Percentiles rank a stretch among this genome's conserved stretches.
phyloP scores from a whole-genome alignment of 2,329 filamentous ascomycete species.

The Aaosphaeria pasadenensis region DNA sequence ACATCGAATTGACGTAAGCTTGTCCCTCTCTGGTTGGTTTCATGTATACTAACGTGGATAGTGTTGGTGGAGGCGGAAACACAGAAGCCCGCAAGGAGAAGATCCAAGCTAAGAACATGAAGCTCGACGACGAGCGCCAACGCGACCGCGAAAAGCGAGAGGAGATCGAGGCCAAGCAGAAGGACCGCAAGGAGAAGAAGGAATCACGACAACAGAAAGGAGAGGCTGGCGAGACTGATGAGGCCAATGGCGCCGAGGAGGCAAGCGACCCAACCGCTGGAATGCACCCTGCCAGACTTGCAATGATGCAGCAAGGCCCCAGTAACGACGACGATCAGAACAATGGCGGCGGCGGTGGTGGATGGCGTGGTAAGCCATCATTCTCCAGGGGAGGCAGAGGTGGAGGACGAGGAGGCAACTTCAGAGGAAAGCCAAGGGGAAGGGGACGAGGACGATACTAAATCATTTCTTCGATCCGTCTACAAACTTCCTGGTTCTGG shows the following conservation, averaged over 20 bases:
- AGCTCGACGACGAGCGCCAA: slow-evolving; percentile 68
- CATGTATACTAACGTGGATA: slow-evolving; percentile 28
- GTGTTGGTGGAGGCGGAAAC: slow-evolving; percentile 82
- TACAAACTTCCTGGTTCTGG: too few relatives aligned
- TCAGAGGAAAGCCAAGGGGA: background rate
- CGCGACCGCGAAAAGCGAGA: slow-evolving; percentile 48
- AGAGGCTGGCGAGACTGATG: slow-evolving; percentile 7
- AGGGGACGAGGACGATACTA: background rate
- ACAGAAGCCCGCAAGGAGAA: slow-evolving; percentile 69
- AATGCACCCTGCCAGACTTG: slow-evolving; percentile 38
- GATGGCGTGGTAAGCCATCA: background rate
- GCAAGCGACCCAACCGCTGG: slow-evolving; percentile 17
- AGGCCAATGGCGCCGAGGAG: slow-evolving; percentile 12
- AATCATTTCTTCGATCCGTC: too few relatives aligned
- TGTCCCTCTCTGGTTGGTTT: background rate
- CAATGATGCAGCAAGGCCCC: slow-evolving; percentile 23
- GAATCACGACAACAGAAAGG: slow-evolving; percentile 21
- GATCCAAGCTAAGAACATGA: slow-evolving; percentile 81
- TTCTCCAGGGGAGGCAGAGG: background rate
- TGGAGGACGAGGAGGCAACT: background rate
- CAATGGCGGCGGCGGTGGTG: background rate
- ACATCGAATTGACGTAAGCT: slow-evolving; percentile 83
- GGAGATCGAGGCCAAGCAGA: slow-evolving; percentile 39
- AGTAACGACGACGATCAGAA: background rate
- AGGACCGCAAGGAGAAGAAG: slow-evolving; percentile 40